Conservation (phyloP, 2,329 filamentous ascomycete genomes). For the Thielaviopsis euricoi region DNA sequence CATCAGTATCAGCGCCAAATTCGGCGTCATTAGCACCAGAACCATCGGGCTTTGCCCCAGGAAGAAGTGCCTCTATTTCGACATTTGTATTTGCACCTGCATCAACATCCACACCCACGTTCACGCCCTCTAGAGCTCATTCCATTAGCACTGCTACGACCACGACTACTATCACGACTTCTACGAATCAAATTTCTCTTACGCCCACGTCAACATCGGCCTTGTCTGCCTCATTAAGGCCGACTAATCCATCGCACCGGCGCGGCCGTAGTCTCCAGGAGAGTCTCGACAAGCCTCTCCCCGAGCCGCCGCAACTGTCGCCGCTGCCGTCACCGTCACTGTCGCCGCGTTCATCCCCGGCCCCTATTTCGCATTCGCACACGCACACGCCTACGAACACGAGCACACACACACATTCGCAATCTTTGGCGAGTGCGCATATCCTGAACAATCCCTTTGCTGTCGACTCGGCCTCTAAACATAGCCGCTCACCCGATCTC, state of each 20-base stretch:
- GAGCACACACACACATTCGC: conserved; percentile 16
- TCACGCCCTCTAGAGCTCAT: not conserved
- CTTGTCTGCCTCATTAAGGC: not conserved
- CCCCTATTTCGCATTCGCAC: conserved; percentile 8
- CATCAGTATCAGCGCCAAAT: not conserved
- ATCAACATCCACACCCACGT: not conserved
- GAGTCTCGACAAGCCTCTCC: conserved; percentile 40
- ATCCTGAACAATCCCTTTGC: not conserved
- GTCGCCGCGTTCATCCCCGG: conserved; percentile 14
- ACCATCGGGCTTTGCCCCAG: not conserved
- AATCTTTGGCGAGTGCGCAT: not conserved
- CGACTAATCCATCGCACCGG: conserved; percentile 3
- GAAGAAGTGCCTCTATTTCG: not conserved
- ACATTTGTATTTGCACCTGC: not conserved
- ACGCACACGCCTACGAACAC: not conserved
- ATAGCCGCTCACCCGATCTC: not conserved
- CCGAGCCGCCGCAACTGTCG: conserved; percentile 28
- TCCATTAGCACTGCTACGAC: conserved; percentile 12
- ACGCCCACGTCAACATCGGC: not conserved
- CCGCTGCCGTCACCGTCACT: conserved; percentile 16
- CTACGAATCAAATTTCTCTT: not conserved
- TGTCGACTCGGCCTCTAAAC: not conserved
- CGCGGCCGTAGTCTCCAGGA: conserved; percentile 36
- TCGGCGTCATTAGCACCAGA: not conserved
- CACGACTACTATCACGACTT: not conserved